Conservation (phyloP, 768 basidiomycete genomes). For the Amanita exitialis region DNA sequence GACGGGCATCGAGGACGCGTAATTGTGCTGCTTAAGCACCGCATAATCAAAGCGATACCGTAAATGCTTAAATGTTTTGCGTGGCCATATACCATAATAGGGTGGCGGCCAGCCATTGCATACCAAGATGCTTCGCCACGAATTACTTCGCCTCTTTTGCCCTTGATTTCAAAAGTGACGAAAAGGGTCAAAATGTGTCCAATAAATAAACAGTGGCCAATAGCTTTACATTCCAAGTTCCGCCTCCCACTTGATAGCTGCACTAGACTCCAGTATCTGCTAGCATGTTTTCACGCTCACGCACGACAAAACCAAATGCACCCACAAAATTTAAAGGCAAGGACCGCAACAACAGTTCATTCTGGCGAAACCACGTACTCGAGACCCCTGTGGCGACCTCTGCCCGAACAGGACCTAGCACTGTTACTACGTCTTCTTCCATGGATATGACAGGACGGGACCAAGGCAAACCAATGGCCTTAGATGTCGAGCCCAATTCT, state of each 20-base stretch:
- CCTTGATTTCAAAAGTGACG: background rate
- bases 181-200: constrained; percentile 1
- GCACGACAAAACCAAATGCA: background rate
- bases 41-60: background rate
- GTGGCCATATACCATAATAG: background rate
- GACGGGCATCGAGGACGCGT: no score
- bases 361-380: background rate
- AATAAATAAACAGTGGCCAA: background rate
- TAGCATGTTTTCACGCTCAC: background rate
- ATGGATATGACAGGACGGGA: no score
- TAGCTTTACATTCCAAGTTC: background rate
- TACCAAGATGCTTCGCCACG: background rate
- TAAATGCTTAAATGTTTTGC: background rate
- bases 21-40: background rate
- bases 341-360: background rate
- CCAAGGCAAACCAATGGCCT: background rate
- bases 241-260: background rate
- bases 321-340: background rate
- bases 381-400: background rate
- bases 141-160: background rate
- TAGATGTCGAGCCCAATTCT: background rate
- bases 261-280: background rate
- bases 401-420: background rate
- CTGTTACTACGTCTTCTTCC: background rate
- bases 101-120: background rate